phyloP scores from a whole-genome alignment of 2,329 filamentous ascomycete genomes.

The Cercospora nicotianae region DNA sequence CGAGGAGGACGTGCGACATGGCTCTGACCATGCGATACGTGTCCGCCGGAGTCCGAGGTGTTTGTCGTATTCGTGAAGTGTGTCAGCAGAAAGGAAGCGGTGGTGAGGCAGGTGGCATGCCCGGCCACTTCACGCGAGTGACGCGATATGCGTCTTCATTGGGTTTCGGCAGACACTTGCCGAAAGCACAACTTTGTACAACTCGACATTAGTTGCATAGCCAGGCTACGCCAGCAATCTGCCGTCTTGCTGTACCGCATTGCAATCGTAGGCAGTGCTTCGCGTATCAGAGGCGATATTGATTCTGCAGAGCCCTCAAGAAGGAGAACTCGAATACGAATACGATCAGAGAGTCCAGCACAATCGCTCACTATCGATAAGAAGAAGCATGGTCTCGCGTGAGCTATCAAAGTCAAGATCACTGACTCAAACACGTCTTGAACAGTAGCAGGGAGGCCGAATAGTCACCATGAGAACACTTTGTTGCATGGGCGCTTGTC shows the following conservation, averaged over 20 bases:
- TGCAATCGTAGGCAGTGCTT: not conserved
- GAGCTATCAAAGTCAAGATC: not conserved
- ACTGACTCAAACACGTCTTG: not conserved
- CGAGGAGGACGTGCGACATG: not conserved
- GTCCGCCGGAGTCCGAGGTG: not conserved
- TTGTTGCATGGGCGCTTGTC: too few species aligned
- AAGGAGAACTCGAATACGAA: not conserved
- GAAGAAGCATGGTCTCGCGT: not conserved
- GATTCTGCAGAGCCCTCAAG: not conserved
- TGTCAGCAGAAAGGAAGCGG: not conserved
- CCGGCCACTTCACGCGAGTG: not conserved
- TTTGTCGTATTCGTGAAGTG: not conserved
- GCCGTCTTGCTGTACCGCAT: not conserved
- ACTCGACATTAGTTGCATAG: not conserved
- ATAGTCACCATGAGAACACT: too few species aligned
- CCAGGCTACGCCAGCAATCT: not conserved
- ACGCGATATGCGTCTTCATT: slow-evolving; percentile 2
- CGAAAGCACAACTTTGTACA: not conserved
- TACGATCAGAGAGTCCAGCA: not conserved
- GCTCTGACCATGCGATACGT: not conserved
- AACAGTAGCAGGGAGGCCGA: not conserved
- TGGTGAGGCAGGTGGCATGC: not conserved
- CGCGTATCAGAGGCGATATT: not conserved
- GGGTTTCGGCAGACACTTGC: not conserved
- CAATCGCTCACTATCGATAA: not conserved